Evolutionary conservation across 169 alveolate genomes (phyloP).

Genomic region (Plasmodium sp.): DNA sequence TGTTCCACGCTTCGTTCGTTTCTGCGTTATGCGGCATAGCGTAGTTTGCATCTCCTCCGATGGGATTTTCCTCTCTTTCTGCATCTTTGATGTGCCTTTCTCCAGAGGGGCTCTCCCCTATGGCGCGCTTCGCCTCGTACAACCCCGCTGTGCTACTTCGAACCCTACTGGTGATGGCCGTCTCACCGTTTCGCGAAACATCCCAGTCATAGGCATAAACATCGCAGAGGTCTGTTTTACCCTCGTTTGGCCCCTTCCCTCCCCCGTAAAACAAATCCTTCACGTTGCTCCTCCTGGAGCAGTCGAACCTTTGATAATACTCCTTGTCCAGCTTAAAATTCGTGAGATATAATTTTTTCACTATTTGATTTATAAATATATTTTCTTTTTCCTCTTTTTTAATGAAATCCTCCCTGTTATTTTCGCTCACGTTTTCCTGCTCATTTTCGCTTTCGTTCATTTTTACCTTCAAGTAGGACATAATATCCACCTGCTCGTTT

Average conservation of each 20-base stretch:
- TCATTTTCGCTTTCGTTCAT: slow-evolving; percentile 53
- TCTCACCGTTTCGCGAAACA: not conserved
- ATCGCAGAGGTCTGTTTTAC: not conserved
- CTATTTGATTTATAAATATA: slow-evolving; percentile 41
- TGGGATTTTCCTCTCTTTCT: not conserved
- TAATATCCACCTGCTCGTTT: slow-evolving; percentile 50
- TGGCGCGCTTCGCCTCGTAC: not conserved
- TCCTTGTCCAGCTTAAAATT: slow-evolving; percentile 57
- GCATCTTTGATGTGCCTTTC: not conserved
- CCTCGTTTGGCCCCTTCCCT: not conserved
- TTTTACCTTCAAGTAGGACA: slow-evolving; percentile 61
- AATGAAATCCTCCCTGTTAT: not conserved
- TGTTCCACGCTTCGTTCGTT: not conserved
- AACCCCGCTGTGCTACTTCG: not conserved
- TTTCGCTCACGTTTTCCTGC: slow-evolving; percentile 54
- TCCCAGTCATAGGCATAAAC: not conserved
- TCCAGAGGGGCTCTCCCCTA: not conserved
- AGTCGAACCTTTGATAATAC: slow-evolving; percentile 33
- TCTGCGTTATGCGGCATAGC: not conserved
- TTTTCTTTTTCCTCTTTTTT: slow-evolving; percentile 70
- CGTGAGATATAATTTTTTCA: slow-evolving; percentile 63
- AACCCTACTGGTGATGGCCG: not conserved
- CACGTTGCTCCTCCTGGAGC: slow-evolving; percentile 6
- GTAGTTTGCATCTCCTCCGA: not conserved
- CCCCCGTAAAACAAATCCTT: not conserved